Evolutionary conservation across 2,329 filamentous ascomycete genomes (phyloP).

Genomic region (Cryphonectria japonica): DNA sequence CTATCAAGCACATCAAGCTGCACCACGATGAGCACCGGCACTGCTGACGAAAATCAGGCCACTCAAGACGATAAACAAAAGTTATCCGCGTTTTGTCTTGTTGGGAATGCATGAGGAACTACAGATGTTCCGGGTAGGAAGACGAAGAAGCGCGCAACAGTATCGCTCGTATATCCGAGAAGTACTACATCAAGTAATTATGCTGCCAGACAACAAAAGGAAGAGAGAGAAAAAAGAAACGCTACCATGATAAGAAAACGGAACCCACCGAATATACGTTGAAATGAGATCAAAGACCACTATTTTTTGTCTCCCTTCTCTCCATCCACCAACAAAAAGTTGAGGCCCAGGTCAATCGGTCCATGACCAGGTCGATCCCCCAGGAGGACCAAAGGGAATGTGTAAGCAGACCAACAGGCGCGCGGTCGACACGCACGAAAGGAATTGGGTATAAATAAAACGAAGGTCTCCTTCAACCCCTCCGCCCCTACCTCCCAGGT

Average conservation of each 20-base stretch:
- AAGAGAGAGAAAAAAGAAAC: neutral
- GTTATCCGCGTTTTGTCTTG: neutral
- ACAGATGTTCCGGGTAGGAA: neutral
- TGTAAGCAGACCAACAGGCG: neutral
- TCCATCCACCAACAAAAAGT: neutral
- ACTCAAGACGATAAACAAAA: neutral
- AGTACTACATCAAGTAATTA: neutral
- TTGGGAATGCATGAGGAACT: neutral
- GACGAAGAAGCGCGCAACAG: neutral
- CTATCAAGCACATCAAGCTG: constrained; percentile 27
- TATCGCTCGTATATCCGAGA: constrained; percentile 10
- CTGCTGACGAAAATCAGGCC: neutral
- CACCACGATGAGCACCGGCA: constrained; percentile 22
- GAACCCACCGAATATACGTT: neutral
- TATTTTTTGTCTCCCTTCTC: neutral
- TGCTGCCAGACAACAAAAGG: neutral
- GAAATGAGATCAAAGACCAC: neutral
- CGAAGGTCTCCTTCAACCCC: constrained; percentile 12
- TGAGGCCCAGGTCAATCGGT: neutral
- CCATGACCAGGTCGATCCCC: constrained; percentile 2
- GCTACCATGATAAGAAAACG: neutral
- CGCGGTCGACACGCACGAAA: constrained; percentile 1
- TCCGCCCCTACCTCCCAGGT: no score
- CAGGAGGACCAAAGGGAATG: neutral
- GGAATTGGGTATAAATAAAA: constrained; percentile 26